phyloP scores from a whole-genome alignment of 495 filamentous ascomycete genomes.

The Cetradonia linearis region DNA sequence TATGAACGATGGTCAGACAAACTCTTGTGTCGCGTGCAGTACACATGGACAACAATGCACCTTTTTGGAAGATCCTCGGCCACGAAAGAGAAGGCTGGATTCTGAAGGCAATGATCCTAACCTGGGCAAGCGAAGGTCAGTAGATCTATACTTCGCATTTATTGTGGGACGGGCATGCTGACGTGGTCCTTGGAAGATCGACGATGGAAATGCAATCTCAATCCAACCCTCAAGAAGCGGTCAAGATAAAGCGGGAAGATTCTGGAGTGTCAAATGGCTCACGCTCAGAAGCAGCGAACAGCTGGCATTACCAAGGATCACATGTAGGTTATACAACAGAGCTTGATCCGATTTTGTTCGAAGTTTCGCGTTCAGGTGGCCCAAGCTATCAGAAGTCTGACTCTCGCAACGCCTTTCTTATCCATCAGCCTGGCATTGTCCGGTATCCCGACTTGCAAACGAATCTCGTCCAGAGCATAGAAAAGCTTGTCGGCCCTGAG shows the following conservation, averaged over 20 bases:
- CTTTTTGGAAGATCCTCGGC: conserved; percentile 47
- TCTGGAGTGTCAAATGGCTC: conserved; percentile 24
- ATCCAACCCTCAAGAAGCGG: conserved; percentile 14
- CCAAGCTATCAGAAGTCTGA: conserved; percentile 59
- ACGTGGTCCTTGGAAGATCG: neutral
- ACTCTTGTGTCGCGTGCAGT: conserved; percentile 44
- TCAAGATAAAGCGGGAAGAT: conserved; percentile 27
- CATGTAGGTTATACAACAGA: conserved; percentile 46
- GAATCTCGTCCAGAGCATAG: conserved; percentile 67
- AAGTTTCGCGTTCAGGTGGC: conserved; percentile 38
- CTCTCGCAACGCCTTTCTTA: conserved; percentile 73
- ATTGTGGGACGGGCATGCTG: neutral
- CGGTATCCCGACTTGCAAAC: conserved; percentile 35
- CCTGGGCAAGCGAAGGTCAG: conserved; percentile 39
- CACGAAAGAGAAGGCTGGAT: conserved; percentile 61
- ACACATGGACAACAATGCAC: conserved; percentile 47
- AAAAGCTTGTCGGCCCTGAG: conserved; percentile 71
- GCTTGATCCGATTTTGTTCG: conserved; percentile 41
- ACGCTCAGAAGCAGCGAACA: conserved; percentile 31
- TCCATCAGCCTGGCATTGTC: conserved; percentile 41
- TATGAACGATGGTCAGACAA: conserved; percentile 51
- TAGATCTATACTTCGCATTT: neutral
- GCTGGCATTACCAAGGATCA: conserved; percentile 39
- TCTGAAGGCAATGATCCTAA: conserved; percentile 30
- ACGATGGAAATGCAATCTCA: conserved; percentile 14